Evolutionary conservation across 768 basidiomycete species (phyloP), one percentile per base, ranked within the genome.

Genomic region (Tricholoma bakamatsutake): DNA sequence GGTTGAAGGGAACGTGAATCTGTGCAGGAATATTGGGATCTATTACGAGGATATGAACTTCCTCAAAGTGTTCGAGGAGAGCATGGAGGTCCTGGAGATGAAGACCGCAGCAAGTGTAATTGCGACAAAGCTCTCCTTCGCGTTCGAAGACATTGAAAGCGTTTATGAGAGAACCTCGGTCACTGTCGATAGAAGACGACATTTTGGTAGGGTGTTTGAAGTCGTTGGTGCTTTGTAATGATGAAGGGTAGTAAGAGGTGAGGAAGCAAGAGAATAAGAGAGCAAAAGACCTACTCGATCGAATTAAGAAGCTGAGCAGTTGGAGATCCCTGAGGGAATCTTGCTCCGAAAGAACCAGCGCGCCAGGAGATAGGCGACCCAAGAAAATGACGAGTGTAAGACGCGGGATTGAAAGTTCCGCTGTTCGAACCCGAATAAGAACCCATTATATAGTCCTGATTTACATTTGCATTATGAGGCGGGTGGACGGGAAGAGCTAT

Each of bases 21-120:
- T 75, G 64, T 10, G 79, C 71, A 4, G 67, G 65, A 3, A 63
- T 68, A 45, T 64, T 62, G 35, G 74, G 75, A 65, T 80, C 76
- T 42, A 87, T 67, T 56, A 92, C 83, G 65, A 90, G 80, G 67
- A 95, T 88, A 67, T 96, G 93, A 47, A 85, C 84, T 57, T 93
- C 88, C 65, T 96, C 93, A 61, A 95, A 94, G 66, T 96, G 93
- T 69, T 95, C 91, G 2, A 96, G 80, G 10, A 96, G 84, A 2
- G 90, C 87, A 58, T 90, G 88, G 0, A 90, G 78, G 63, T 90
- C 88, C 31, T 79, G 62, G 5, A 90, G 76, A 56, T 84, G 77
- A 33, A 84, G 73, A 9, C 92, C 93, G 66, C 93, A 97, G 71
- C 94, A 97, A 1, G 85, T 84, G 73, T 93, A 97, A 68, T 96